Evolutionary conservation across 257 asterid genomes (phyloP), one percentile per base, ranked within the genome.

Genomic region (Ilex asprella): DNA sequence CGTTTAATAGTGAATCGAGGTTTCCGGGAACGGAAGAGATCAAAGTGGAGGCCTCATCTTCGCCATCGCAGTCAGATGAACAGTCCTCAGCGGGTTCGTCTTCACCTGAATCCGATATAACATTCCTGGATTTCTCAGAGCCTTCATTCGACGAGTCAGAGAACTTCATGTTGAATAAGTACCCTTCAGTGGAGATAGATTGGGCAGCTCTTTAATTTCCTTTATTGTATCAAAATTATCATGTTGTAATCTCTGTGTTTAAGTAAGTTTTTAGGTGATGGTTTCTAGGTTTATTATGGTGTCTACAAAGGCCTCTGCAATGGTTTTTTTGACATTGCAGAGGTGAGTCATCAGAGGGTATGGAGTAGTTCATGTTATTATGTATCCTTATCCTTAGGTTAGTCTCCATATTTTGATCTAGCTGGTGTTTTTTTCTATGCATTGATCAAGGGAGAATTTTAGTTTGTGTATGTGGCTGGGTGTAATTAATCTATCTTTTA

Each of bases 161-260:
- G 6, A 66, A 79, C 59, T 63, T 74, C 69, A 52, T 79, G 70
- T 64, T 91, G 88, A 73, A 75, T 10, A 91, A 91, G 80, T 82
- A 10, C 16, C 97, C 96, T 1, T 91, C 97, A 0, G 85, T 88
- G 74, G 97, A 91, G 91, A 91, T 91, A 62, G 96, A 91, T 79
- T 91, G 97, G 97, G 94, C 83, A 30, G 66, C 97, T 68, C 65
- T 89, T 61, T 78, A 44, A 57, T 64, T 46, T 11, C 69, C 50
- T 35, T 30, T 61, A 3, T 41, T 27, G 14, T 59, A 2, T 6
- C 44, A 35, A 44, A 56, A 35, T 41, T 50, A 11, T 31, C 14
- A 60, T 65, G 2, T 15, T 16, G 44, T 39, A 35, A 7, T 35
- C 41, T 21, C 41, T 35, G 8, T 5, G 74, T 41, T 55, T 16